Evolutionary conservation across 345 rosid species (phyloP).

Genomic region (Aurinia saxatilis): DNA sequence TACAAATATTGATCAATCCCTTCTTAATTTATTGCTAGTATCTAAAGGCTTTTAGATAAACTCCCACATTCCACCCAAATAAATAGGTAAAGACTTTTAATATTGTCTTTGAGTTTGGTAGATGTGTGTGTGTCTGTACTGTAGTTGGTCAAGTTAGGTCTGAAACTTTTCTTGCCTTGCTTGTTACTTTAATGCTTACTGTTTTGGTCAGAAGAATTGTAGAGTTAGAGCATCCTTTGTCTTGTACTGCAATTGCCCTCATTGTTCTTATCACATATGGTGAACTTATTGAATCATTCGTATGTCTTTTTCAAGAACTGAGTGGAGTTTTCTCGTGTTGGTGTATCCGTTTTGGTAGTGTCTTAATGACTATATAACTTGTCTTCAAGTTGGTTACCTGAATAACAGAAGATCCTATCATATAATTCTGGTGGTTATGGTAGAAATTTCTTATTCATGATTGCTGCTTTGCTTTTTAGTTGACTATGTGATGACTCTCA

Average conservation of each 20-base stretch:
- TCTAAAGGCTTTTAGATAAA: neutral
- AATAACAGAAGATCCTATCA: neutral
- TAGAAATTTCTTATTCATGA: neutral
- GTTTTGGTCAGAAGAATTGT: neutral
- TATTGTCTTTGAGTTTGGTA: neutral
- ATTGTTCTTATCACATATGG: neutral
- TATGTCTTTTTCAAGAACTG: neutral
- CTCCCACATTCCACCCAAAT: neutral
- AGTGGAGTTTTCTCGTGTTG: constrained; percentile 11
- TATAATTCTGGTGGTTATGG: neutral
- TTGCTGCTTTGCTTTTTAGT: neutral
- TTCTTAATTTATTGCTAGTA: constrained; percentile 3
- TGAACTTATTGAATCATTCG: no score
- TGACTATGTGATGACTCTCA: neutral
- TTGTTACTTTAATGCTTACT: neutral
- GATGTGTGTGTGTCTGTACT: neutral
- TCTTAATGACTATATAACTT: constrained; percentile 7
- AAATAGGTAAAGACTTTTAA: neutral
- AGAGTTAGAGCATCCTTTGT: neutral
- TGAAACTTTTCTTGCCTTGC: constrained; percentile 5
- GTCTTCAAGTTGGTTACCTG: constrained; percentile 1
- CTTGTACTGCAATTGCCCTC: no score
- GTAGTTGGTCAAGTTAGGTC: constrained; percentile 28
- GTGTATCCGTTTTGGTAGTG: constrained; percentile 11
- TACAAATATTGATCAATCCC: constrained; percentile 10